A percentile compares a stretch with the other conserved stretches of the same genome.
Conservation (phyloP, 2,329 filamentous ascomycete genomes). For the Polytolypa hystricis region DNA sequence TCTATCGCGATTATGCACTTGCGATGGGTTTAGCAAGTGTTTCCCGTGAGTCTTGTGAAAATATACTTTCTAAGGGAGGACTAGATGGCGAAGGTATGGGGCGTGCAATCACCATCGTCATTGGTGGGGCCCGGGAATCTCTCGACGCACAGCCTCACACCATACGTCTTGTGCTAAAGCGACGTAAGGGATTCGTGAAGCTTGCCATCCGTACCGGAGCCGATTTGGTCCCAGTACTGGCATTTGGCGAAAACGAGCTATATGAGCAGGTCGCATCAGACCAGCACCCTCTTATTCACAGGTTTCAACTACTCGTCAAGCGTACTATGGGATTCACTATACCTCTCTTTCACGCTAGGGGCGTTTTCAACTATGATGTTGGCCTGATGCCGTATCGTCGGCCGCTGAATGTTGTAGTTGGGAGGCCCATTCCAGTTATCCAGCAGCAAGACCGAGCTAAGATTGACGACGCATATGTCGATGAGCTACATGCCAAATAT, state of each 20-base stretch:
- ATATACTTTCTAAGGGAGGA: slow-evolving; percentile 71
- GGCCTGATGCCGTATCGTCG: slow-evolving; percentile 88
- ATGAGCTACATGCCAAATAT: slow-evolving; percentile 69
- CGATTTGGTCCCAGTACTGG: slow-evolving; percentile 81
- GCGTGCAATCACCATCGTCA: slow-evolving; percentile 89
- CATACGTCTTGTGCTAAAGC: slow-evolving; percentile 65
- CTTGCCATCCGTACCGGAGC: slow-evolving; percentile 85
- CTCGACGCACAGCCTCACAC: slow-evolving; percentile 74
- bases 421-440: slow-evolving; percentile 63
- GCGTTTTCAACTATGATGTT: slow-evolving; percentile 96
- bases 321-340: slow-evolving; percentile 84
- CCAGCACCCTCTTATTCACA: slow-evolving; percentile 67
- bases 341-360: slow-evolving; percentile 77
- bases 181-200: slow-evolving; percentile 88
- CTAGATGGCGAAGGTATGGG: slow-evolving; percentile 72
- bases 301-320: slow-evolving; percentile 72
- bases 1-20: slow-evolving; percentile 91
- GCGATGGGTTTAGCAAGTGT: slow-evolving; percentile 80
- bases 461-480: slow-evolving; percentile 64
- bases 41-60: slow-evolving; percentile 82
- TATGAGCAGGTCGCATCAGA: slow-evolving; percentile 80
- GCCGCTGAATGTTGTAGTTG: slow-evolving; percentile 81
- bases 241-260: slow-evolving; percentile 90
- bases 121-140: slow-evolving; percentile 85
- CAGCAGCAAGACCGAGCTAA: slow-evolving; percentile 44